These are phyloP conservation scores for Takakia lepidozioides DNA, from an alignment of 225 moss, liverwort and hornwort genomes.

Conservation along the genomic window DNA sequence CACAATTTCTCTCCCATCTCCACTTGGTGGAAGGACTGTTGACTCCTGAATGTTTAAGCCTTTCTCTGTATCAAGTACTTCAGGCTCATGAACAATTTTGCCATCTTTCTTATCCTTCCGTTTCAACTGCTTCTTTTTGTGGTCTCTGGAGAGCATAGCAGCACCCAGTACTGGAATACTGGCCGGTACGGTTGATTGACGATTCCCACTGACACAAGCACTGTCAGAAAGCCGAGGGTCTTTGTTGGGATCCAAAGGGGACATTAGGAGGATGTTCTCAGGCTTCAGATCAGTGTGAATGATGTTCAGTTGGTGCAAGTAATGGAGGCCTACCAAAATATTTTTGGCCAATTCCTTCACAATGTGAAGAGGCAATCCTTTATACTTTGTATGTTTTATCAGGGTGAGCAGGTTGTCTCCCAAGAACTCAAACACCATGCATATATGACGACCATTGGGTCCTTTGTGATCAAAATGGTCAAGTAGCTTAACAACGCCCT, in stretches of 20 bases:
- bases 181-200: no score
- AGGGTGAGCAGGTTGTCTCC: constrained; percentile 79
- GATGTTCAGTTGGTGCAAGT: constrained; percentile 67
- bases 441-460: constrained; percentile 25
- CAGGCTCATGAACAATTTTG: no score
- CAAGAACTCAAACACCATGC: constrained; percentile 84
- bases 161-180: no score
- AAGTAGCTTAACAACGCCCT: constrained; percentile 6
- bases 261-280: constrained; percentile 57
- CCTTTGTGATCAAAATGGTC: constrained; percentile 59
- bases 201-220: no score
- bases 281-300: constrained; percentile 79
- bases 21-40: no score
- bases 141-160: no score
- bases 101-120: no score
- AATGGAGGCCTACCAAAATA: constrained; percentile 66
- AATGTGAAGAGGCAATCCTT: constrained; percentile 49
- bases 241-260: constrained; percentile 22
- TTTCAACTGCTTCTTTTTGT: no score
- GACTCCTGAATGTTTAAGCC: no score
- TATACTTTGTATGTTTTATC: constrained; percentile 61
- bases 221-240: no score
- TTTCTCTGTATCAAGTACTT: no score
- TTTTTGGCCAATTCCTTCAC: constrained; percentile 48
- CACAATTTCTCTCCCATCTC: constrained; percentile 4